A percentile compares a stretch with the other conserved stretches of the same genome.
Evolutionary conservation across 2,329 filamentous ascomycete species (phyloP).

Genomic region (Geosmithia morbida): DNA sequence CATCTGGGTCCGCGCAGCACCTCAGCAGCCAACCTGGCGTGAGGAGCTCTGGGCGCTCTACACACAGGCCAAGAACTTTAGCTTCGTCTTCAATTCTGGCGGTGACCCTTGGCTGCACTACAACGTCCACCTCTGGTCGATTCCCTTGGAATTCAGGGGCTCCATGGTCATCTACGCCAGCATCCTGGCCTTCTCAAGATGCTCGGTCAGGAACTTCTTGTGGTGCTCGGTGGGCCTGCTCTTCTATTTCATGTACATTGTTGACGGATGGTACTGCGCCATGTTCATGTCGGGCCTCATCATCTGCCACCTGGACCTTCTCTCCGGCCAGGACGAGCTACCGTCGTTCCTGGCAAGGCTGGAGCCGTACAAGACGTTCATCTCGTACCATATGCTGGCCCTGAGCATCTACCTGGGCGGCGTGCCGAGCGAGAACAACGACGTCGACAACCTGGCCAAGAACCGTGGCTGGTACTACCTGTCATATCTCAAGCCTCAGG

Average conservation of each 20-base stretch:
- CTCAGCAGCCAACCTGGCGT: slow-evolving; percentile 22
- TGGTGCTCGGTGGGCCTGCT: slow-evolving; percentile 36
- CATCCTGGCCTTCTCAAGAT: slow-evolving; percentile 40
- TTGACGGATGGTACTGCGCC: slow-evolving; percentile 47
- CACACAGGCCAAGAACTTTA: slow-evolving; percentile 52
- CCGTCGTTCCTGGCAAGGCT: slow-evolving; percentile 31
- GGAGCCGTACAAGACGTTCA: slow-evolving; percentile 29
- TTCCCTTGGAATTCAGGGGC: slow-evolving; percentile 48
- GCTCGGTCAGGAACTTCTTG: slow-evolving; percentile 37
- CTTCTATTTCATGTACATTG: slow-evolving; percentile 53
- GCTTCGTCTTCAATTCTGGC: slow-evolving; percentile 46
- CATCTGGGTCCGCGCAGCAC: slow-evolving; percentile 23
- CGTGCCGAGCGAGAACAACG: slow-evolving; percentile 35
- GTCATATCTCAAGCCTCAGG: slow-evolving; percentile 48
- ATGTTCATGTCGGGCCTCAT: slow-evolving; percentile 49
- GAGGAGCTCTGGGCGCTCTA: slow-evolving; percentile 37
- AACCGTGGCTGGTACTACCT: slow-evolving; percentile 47
- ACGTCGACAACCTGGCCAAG: slow-evolving; percentile 32
- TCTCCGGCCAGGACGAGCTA: slow-evolving; percentile 32
- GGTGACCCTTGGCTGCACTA: slow-evolving; percentile 34
- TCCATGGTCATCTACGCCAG: slow-evolving; percentile 49
- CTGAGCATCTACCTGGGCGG: slow-evolving; percentile 44
- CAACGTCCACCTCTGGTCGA: slow-evolving; percentile 48
- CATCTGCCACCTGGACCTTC: slow-evolving; percentile 44
- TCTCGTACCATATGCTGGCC: slow-evolving; percentile 37